phyloP scores from a whole-genome alignment of 257 asterid species.

The Osmanthus fragrans region DNA sequence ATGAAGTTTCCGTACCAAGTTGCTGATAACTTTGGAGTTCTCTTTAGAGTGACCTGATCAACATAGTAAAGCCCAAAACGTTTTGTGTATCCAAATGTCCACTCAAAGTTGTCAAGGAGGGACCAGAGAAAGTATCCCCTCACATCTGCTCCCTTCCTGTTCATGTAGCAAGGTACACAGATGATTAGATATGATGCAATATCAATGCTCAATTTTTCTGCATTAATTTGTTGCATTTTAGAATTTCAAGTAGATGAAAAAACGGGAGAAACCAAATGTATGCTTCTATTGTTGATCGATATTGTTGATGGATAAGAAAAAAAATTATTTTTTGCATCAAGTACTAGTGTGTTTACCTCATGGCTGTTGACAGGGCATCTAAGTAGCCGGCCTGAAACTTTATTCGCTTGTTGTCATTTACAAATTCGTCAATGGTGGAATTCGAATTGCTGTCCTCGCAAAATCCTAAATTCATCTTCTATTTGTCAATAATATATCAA shows the following conservation, averaged over 20 bases:
- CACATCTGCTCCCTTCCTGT: conserved; percentile 70
- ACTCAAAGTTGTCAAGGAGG: conserved; percentile 73
- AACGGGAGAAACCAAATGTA: neutral
- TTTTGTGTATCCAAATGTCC: conserved; percentile 54
- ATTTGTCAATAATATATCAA: neutral
- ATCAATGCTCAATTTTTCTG: neutral
- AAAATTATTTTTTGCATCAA: neutral
- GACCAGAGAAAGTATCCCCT: conserved; percentile 76
- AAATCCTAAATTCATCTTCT: conserved; percentile 33
- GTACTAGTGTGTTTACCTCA: conserved; percentile 31
- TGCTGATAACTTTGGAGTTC: conserved; percentile 48
- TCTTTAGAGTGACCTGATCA: conserved; percentile 39
- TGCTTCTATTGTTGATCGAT: too few species aligned
- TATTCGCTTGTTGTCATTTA: conserved; percentile 44
- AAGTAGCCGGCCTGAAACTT: conserved; percentile 43
- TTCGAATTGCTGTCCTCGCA: conserved; percentile 28
- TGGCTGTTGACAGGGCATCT: conserved; percentile 45
- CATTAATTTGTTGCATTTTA: neutral
- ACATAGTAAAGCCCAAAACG: conserved; percentile 62
- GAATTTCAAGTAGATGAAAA: neutral
- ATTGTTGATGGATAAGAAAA: too few species aligned
- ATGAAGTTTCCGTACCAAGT: conserved; percentile 45
- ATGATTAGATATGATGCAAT: neutral
- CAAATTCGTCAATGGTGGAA: conserved; percentile 24
- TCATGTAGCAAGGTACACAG: neutral